Conservation (phyloP, 345 rosid genomes). For the Salix dunnii region DNA sequence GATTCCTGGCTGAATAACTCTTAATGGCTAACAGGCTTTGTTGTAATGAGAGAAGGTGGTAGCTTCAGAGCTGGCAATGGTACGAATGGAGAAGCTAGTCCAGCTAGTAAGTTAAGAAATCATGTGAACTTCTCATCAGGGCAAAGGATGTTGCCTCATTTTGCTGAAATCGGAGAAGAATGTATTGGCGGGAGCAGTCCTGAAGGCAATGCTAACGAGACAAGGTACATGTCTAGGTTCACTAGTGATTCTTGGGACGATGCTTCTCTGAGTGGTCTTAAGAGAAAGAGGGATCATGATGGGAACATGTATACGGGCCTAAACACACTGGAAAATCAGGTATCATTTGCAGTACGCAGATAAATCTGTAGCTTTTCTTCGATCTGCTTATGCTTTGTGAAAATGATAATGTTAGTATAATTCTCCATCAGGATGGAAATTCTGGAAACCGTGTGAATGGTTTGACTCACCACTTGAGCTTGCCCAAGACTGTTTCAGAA, state of each 20-base stretch:
- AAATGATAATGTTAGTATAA: slow-evolving; percentile 4
- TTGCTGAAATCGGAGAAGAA: slow-evolving; percentile 39
- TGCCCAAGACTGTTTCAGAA: slow-evolving; percentile 53
- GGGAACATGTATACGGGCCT: slow-evolving; percentile 25
- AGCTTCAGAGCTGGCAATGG: slow-evolving; percentile 25
- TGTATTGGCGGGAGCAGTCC: slow-evolving; percentile 16
- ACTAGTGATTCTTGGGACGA: slow-evolving; percentile 34
- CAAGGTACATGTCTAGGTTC: slow-evolving; percentile 31
- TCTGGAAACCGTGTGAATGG: slow-evolving; percentile 36
- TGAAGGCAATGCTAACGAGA: slow-evolving; percentile 19
- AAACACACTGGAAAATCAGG: slow-evolving; percentile 34
- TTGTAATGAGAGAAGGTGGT: slow-evolving; percentile 21
- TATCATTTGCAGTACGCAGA: slow-evolving; percentile 1
- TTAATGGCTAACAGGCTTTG: slow-evolving; percentile 28
- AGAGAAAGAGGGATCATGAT: slow-evolving; percentile 30
- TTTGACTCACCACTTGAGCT: slow-evolving; percentile 68
- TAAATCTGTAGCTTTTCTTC: neutral
- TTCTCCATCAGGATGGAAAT: slow-evolving; percentile 38
- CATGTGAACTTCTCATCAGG: slow-evolving; percentile 32
- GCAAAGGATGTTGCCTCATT: slow-evolving; percentile 37
- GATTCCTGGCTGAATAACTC: slow-evolving; percentile 6
- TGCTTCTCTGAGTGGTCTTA: slow-evolving; percentile 25
- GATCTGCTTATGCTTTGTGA: neutral
- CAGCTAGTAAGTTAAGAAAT: slow-evolving; percentile 25
- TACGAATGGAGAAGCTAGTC: slow-evolving; percentile 25